These are phyloP conservation scores for Talaromyces verruculosus DNA, from an alignment of 2,329 filamentous ascomycete species.

Conservation along the genomic window DNA sequence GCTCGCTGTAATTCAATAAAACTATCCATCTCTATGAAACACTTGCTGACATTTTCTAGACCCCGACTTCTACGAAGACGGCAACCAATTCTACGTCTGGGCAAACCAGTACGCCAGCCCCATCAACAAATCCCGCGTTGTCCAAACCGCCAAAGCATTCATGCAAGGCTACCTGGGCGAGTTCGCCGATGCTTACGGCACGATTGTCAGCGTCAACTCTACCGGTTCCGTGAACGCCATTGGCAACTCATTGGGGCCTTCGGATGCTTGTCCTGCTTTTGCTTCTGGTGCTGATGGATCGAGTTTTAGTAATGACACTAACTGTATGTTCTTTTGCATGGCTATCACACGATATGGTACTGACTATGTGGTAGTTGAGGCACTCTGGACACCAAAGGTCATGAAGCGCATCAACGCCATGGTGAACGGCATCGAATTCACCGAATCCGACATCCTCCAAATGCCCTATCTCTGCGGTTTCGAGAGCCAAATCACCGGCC, in stretches of 20 bases:
- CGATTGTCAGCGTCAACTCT: slow-evolving; percentile 59
- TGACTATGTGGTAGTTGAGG: not conserved
- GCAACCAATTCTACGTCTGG: slow-evolving; percentile 59
- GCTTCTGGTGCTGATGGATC: slow-evolving; percentile 46
- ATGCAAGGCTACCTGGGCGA: slow-evolving; percentile 61
- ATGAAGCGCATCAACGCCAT: slow-evolving; percentile 54
- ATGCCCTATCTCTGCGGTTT: slow-evolving; percentile 72
- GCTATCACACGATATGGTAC: not conserved
- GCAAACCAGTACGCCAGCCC: slow-evolving; percentile 63
- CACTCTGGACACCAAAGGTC: slow-evolving; percentile 1
- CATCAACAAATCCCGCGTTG: slow-evolving; percentile 41
- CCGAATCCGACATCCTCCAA: slow-evolving; percentile 53
- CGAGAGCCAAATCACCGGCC: slow-evolving; percentile 66
- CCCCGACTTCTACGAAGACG: slow-evolving; percentile 51
- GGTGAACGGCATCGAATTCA: slow-evolving; percentile 58
- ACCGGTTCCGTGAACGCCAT: slow-evolving; percentile 53
- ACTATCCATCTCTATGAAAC: too few relatives aligned
- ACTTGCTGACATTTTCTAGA: slow-evolving; percentile 30
- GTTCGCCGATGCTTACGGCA: slow-evolving; percentile 54
- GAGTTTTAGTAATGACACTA: not conserved
- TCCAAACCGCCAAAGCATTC: slow-evolving; percentile 64
- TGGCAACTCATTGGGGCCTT: slow-evolving; percentile 63
- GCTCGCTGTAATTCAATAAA: slow-evolving; percentile 5
- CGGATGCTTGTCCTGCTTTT: slow-evolving; percentile 63
- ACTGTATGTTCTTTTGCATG: not conserved